These are phyloP conservation scores for Scalesia atractyloides DNA, from an alignment of 129 eudicot species.

Conservation along the genomic window DNA sequence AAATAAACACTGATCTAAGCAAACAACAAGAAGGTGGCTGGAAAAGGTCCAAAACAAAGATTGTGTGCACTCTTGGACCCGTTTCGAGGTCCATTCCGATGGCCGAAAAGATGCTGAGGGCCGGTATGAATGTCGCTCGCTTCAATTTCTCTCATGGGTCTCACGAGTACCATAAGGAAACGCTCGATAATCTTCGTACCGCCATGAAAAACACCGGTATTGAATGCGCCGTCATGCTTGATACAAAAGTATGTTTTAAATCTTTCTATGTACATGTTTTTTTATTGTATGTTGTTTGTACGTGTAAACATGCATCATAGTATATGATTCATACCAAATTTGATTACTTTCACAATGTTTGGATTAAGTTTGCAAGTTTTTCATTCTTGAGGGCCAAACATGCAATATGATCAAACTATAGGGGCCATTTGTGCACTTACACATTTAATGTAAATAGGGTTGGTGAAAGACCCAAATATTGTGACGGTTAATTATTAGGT, in stretches of 20 bases:
- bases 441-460: no score
- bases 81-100: constrained; percentile 39
- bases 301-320: not conserved
- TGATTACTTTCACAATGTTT: not conserved
- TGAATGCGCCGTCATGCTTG: constrained; percentile 40
- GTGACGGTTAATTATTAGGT: no score
- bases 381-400: no score
- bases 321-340: not conserved
- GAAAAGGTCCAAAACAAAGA: constrained; percentile 37
- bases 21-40: constrained; percentile 18
- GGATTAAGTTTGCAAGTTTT: no score
- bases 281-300: not conserved
- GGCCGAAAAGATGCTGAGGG: constrained; percentile 33
- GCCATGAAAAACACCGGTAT: constrained; percentile 44
- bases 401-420: no score
- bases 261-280: not conserved
- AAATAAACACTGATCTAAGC: constrained; percentile 18
- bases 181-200: constrained; percentile 40
- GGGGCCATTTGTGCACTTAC: no score
- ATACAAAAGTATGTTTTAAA: constrained; percentile 36
- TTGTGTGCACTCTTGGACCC: constrained; percentile 44
- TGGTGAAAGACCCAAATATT: no score
- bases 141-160: constrained; percentile 51
- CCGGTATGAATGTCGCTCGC: constrained; percentile 48
- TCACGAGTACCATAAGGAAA: constrained; percentile 44